Base-by-base conservation (phyloP, 2,329 filamentous ascomycete genomes). In the Cadophora gregata region DNA sequence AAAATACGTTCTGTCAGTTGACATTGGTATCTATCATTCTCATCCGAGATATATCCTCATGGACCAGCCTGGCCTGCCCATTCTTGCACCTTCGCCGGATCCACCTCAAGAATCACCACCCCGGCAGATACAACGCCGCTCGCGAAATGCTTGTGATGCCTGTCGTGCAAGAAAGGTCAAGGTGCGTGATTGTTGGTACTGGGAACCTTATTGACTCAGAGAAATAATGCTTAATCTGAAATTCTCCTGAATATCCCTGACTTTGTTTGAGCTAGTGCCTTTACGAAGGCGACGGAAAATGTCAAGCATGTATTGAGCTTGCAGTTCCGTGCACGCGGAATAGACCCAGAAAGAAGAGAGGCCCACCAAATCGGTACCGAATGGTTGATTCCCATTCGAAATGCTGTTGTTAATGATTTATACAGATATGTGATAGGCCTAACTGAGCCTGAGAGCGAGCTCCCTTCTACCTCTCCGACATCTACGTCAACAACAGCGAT, bases 161-260 rank as follows among this genome's bases (percentile, higher is more conserved):
- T 78, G 76, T 48, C 71, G 76, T 27, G 62, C 70, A 14, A 67
- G 76, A 38, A 76, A 77, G 68, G 70, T 76, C 50, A 75, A 75
- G 73, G 61, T 67, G 62, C 48, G 55, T 59, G 24, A 24, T 51
- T 24, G 12, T 5, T 36, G 31, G 25, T 9, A 24, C 9, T 36
- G 2, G 25, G 8, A 55, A 12, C 8, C 31, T 33, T n/a, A n/a
- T n/a, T n/a, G n/a, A n/a, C n/a, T n/a, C n/a, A n/a, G n/a, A n/a
- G n/a, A n/a, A n/a, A n/a, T n/a, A n/a, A n/a, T n/a, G n/a, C n/a
- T n/a, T n/a, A n/a, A n/a, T n/a, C n/a, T n/a, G n/a, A n/a, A n/a
- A n/a, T n/a, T n/a, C n/a, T n/a, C n/a, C n/a, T n/a, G n/a, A n/a
- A n/a, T n/a, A n/a, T n/a, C n/a, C 6, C 51, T 59, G 24, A 64